phyloP scores from a whole-genome alignment of 2,329 filamentous ascomycete genomes.

The Fusarium nygamai region DNA sequence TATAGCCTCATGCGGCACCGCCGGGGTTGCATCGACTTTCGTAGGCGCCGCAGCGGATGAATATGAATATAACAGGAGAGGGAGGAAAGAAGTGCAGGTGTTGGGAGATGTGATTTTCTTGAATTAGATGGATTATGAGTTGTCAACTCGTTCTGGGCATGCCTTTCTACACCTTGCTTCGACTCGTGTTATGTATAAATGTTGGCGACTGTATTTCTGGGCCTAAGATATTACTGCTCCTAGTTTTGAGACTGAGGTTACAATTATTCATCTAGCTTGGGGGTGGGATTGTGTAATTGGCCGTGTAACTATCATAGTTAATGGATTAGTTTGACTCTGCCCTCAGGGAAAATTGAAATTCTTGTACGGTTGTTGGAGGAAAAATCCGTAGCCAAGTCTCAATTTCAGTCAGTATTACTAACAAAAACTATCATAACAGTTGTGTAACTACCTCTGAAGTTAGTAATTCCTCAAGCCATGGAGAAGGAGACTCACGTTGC shows the following conservation, averaged over 20 bases:
- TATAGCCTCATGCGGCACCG: neutral
- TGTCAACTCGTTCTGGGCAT: neutral
- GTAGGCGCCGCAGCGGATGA: neutral
- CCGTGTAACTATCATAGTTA: fast-evolving
- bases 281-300: neutral
- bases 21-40: fast-evolving
- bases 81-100: neutral
- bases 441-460: neutral
- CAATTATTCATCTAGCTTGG: too few relatives aligned
- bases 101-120: neutral
- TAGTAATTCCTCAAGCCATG: neutral
- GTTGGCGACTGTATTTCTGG: neutral
- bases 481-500: neutral
- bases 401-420: neutral
- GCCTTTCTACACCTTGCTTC: neutral
- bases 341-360: too few relatives aligned
- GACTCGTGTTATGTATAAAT: neutral
- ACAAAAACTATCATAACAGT: neutral
- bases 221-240: too few relatives aligned
- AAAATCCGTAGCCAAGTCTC: too few relatives aligned
- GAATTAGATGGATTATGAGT: neutral
- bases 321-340: neutral
- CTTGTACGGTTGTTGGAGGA: too few relatives aligned
- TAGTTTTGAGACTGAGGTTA: fast-evolving
- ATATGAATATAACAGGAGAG: neutral